phyloP scores from a whole-genome alignment of 805 yeast species.

The Saturnispora kantuleensis region DNA sequence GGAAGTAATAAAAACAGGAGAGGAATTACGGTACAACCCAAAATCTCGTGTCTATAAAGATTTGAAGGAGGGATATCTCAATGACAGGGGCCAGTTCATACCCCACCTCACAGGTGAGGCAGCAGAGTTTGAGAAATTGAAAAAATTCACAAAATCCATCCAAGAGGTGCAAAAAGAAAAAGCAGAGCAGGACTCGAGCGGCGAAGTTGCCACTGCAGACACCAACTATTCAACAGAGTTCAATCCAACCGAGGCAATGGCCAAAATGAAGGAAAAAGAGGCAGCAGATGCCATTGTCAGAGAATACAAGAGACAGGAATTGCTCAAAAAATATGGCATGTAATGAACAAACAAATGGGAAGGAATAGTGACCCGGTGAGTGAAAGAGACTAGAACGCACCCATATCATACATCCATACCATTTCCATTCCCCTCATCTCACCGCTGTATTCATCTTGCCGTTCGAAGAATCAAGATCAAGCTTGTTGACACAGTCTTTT shows the following conservation, averaged over 20 bases:
- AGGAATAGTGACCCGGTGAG: too few species aligned
- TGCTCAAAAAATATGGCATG: constrained; percentile 32
- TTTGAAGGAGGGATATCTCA: constrained; percentile 24
- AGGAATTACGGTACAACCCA: constrained; percentile 42
- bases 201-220: constrained; percentile 16
- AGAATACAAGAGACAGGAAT: constrained; percentile 23
- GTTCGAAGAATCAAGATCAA: too few species aligned
- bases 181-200: constrained; percentile 13
- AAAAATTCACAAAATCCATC: constrained; percentile 31
- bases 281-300: constrained; percentile 22
- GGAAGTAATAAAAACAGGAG: constrained; percentile 36
- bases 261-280: constrained; percentile 28
- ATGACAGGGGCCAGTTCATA: constrained; percentile 39
- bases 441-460: too few species aligned
- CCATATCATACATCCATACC: too few species aligned
- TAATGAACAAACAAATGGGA: too few species aligned
- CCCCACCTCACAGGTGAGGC: constrained; percentile 51
- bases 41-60: constrained; percentile 35
- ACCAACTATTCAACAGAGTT: constrained; percentile 26
- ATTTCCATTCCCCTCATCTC: too few species aligned
- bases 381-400: too few species aligned
- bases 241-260: constrained; percentile 38
- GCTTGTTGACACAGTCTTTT: too few species aligned
- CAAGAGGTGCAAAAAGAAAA: constrained; percentile 15
- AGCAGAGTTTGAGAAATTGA: constrained; percentile 37